Conservation (phyloP, 2,329 filamentous ascomycete genomes). For the Helotiales sp. region DNA sequence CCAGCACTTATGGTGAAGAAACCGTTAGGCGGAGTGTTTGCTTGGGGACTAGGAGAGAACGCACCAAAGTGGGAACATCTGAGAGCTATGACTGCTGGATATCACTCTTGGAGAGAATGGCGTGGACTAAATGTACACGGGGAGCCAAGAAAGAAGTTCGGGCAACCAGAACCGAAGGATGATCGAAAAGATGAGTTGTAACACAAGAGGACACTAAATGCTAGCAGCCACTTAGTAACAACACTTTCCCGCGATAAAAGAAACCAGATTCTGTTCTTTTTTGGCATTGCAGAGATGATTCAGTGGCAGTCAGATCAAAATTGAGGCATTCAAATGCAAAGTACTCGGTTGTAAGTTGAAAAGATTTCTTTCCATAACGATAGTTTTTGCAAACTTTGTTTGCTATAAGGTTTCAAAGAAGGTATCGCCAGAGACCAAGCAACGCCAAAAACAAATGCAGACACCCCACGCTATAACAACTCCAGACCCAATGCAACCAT, state of each 20-base stretch:
- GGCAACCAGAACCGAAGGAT: too few relatives aligned
- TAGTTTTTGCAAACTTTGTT: not conserved
- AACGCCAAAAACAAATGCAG: constrained; percentile 1
- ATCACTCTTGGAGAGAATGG: not conserved
- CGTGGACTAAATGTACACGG: too few relatives aligned
- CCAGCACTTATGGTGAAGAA: constrained; percentile 55
- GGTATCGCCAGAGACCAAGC: not conserved
- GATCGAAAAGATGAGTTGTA: too few relatives aligned
- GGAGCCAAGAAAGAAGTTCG: too few relatives aligned
- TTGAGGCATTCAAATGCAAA: too few relatives aligned
- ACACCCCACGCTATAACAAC: not conserved
- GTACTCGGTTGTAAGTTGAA: too few relatives aligned
- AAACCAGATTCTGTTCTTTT: too few relatives aligned
- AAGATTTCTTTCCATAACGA: not conserved
- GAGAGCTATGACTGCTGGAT: constrained; percentile 38
- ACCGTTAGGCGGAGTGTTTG: constrained; percentile 69
- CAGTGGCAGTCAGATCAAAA: too few relatives aligned
- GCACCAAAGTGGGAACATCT: constrained; percentile 45
- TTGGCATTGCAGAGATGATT: too few relatives aligned
- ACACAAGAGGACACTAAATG: too few relatives aligned
- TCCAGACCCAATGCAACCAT: not conserved
- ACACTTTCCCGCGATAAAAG: too few relatives aligned
- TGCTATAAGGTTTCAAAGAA: not conserved
- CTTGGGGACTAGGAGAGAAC: constrained; percentile 74
- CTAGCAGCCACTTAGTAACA: too few relatives aligned